Evolutionary conservation across 176 grass and related monocot genomes (phyloP).

Genomic region (Eragrostis nindensis): DNA sequence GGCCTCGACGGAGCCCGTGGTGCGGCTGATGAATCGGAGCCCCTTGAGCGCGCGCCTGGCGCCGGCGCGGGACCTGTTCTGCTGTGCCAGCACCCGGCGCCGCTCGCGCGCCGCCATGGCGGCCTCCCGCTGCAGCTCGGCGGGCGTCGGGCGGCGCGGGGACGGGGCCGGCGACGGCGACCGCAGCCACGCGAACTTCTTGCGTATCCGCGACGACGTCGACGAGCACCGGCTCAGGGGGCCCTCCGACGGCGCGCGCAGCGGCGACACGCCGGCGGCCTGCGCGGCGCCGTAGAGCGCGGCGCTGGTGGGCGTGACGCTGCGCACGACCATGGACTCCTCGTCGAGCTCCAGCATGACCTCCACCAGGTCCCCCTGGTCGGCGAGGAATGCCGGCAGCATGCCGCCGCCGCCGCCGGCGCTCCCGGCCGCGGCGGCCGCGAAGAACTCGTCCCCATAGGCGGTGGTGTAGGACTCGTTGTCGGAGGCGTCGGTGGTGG

Average conservation of each 20-base stretch:
- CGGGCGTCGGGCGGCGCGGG: conserved; percentile 33
- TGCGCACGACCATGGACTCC: conserved; percentile 98
- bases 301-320: conserved; percentile 80
- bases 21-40: conserved; percentile 95
- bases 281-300: conserved; percentile 36
- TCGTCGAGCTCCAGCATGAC: conserved; percentile 99
- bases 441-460: conserved; percentile 57
- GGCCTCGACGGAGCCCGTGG: conserved; percentile 64
- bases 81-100: conserved; percentile 59
- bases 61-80: conserved; percentile 77
- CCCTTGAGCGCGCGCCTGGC: conserved; percentile 85
- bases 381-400: conserved; percentile 78
- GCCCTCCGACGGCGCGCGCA: conserved; percentile 26
- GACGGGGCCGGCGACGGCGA: conserved; percentile 60
- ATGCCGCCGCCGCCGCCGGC: conserved; percentile 41
- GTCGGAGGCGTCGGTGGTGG: conserved; percentile 71
- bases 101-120: conserved; percentile 81
- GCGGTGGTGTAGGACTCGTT: conserved; percentile 74
- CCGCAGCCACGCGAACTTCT: conserved; percentile 89
- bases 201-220: conserved; percentile 78
- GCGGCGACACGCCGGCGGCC: background rate
- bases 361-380: conserved; percentile 95
- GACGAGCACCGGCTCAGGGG: conserved; percentile 93
- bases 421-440: background rate
- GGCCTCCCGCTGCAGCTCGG: conserved; percentile 42